Base-by-base conservation (phyloP, 495 filamentous ascomycete genomes). In the Penicillium pancosmium region DNA sequence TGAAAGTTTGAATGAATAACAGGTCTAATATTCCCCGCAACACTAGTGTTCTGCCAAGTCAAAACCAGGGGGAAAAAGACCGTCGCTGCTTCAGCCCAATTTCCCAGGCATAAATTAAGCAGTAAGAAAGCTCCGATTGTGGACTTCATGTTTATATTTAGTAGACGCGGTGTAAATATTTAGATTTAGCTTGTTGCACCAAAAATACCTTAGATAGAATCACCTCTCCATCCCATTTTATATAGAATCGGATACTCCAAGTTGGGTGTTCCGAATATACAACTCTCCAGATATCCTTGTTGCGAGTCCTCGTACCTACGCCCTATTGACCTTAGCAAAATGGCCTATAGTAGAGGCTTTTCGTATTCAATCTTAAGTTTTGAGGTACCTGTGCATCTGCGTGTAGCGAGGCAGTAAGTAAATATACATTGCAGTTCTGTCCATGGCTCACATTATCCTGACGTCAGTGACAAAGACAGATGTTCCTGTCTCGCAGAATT, bases 1-100 rank as follows among this genome's bases (percentile, higher is more conserved):
- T 84, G 82, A 2, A 80, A 82, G 71, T 89, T 89, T 48, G 81
- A 80, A 9, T 85, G 76, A 9, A 88, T 79, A 2, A 84, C 69
- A n/a, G 78, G 65, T 44, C 82, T 68, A n/a, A 63, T 51, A 7
- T 65, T 47, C 13, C 74, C 74, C 13, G 74, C 72, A 21, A 72
- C 62, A 3, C 64, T 61, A 15, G 49, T 46, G 35, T 70, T 62
- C 4, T 67, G 66, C 68, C 69, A 77, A 10, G 72, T 74, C 41
- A 77, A 47, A 23, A 59, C 62, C 25, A 74, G 50, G 11, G 73
- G 55, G 53, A 76, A 77, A 21, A 68, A 65, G 5, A 76, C 68
- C 4, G 60, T 63, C 10, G 58, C 60, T 2, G 65, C 62, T 25
- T 47, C 38, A 3, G 36, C 60, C 65, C 60, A 66, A 31, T 66